Percentiles rank a stretch among this genome's conserved stretches.
Evolutionary conservation across 257 asterid genomes (phyloP).

Genomic region (Coffea eugenioides): DNA sequence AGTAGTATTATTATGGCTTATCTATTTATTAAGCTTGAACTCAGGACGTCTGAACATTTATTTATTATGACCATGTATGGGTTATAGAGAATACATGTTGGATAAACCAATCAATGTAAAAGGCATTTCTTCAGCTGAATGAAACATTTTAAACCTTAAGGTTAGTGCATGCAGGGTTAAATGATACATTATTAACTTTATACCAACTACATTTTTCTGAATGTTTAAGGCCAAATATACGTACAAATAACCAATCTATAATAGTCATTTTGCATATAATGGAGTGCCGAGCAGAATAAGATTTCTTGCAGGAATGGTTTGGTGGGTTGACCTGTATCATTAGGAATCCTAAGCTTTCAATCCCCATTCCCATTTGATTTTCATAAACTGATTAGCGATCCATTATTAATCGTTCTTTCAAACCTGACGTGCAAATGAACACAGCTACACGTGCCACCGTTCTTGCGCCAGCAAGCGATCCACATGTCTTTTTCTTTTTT

Average conservation of each 20-base stretch:
- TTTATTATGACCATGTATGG: neutral
- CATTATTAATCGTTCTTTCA: neutral
- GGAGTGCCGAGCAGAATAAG: neutral
- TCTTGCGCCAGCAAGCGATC: slow-evolving; percentile 5
- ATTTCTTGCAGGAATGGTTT: slow-evolving; percentile 13
- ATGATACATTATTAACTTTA: neutral
- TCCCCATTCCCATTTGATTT: slow-evolving; percentile 1
- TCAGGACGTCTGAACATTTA: neutral
- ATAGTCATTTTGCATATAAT: neutral
- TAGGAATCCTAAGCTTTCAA: slow-evolving; percentile 9
- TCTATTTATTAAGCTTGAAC: neutral
- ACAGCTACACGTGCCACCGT: slow-evolving; percentile 17
- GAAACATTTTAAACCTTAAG: neutral
- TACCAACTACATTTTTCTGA: neutral
- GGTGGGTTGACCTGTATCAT: slow-evolving; percentile 14
- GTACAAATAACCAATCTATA: neutral
- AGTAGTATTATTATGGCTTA: too few relatives aligned
- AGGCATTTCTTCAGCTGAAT: neutral
- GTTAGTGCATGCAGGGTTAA: neutral
- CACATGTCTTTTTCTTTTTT: slow-evolving; percentile 5
- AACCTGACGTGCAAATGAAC: slow-evolving; percentile 13
- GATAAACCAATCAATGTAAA: neutral
- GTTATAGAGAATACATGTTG: neutral
- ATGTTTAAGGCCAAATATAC: neutral
- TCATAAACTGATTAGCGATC: neutral